Evolutionary conservation across 2,329 filamentous ascomycete genomes (phyloP).

Genomic region (Hawksworthiomyces lignivorus): DNA sequence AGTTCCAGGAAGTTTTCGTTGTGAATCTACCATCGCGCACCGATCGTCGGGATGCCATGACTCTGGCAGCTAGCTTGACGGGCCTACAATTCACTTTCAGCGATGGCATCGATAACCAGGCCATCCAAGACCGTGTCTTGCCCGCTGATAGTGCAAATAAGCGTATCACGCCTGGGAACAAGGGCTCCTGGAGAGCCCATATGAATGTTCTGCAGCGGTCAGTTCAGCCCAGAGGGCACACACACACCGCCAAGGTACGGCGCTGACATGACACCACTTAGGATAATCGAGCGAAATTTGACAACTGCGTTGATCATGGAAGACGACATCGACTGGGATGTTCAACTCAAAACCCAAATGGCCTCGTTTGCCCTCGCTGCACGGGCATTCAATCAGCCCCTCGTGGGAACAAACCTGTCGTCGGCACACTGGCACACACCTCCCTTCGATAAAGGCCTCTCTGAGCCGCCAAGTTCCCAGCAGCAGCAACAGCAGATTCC

Average conservation of each 20-base stretch:
- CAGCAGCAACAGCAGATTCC: constrained; percentile 8
- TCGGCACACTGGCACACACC: constrained; percentile 2
- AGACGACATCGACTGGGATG: constrained; percentile 52
- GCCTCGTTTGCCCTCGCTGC: constrained; percentile 30
- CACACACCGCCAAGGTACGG: neutral
- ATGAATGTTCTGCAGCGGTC: constrained; percentile 28
- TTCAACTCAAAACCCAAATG: constrained; percentile 41
- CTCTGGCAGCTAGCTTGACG: constrained; percentile 37
- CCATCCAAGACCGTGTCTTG: constrained; percentile 29
- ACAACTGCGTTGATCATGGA: constrained; percentile 45
- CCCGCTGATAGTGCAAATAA: constrained; percentile 25
- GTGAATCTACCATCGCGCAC: constrained; percentile 42
- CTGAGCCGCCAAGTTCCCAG: no score
- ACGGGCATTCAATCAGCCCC: constrained; percentile 27
- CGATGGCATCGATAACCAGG: constrained; percentile 33
- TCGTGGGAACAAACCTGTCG: neutral
- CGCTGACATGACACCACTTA: constrained; percentile 8
- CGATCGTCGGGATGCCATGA: constrained; percentile 44
- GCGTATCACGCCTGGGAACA: constrained; percentile 23
- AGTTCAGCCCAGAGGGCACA: constrained; percentile 14
- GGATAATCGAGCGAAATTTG: constrained; percentile 36
- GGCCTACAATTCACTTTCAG: constrained; percentile 38
- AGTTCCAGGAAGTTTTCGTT: constrained; percentile 47
- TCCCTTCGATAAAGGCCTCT: neutral
- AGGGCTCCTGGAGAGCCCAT: constrained; percentile 34